phyloP scores from a whole-genome alignment of 2,329 filamentous ascomycete genomes.

The Fusarium citri region DNA sequence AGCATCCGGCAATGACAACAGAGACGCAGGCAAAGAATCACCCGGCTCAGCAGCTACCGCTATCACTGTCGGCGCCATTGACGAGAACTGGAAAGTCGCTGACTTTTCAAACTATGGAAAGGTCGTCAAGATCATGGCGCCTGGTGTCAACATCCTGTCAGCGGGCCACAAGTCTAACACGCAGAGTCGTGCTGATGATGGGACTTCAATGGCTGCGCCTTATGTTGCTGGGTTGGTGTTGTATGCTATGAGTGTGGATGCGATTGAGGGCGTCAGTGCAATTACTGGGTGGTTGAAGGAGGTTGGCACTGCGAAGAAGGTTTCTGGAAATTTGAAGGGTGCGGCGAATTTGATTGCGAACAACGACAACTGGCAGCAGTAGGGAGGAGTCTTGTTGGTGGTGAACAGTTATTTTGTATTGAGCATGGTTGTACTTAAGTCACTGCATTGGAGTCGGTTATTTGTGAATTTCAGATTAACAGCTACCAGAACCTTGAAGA shows the following conservation, averaged over 20 bases:
- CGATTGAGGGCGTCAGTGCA: slow-evolving; percentile 7
- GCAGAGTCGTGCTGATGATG: slow-evolving; percentile 49
- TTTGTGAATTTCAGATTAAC: too few relatives aligned
- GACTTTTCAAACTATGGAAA: slow-evolving; percentile 60
- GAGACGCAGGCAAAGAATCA: slow-evolving; percentile 26
- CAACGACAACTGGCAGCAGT: slow-evolving; percentile 9
- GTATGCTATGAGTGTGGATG: slow-evolving; percentile 48
- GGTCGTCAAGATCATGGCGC: slow-evolving; percentile 59
- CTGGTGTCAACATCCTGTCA: slow-evolving; percentile 56
- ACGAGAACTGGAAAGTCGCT: slow-evolving; percentile 50
- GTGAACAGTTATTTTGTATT: neutral
- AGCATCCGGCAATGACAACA: slow-evolving; percentile 42
- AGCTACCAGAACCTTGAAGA: too few relatives aligned
- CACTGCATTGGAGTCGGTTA: too few relatives aligned
- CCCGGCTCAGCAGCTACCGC: slow-evolving; percentile 42
- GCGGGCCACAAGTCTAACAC: slow-evolving; percentile 50
- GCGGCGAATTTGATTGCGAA: slow-evolving; percentile 23
- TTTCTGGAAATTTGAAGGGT: neutral
- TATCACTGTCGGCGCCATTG: slow-evolving; percentile 48
- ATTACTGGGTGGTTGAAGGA: slow-evolving; percentile 12
- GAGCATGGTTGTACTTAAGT: neutral
- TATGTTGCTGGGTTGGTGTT: slow-evolving; percentile 64
- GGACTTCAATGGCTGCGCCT: slow-evolving; percentile 66
- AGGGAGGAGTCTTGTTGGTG: neutral
- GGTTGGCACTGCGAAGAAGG: neutral